Evolutionary conservation across 2,329 filamentous ascomycete genomes (phyloP), one percentile per base, ranked within the genome.

Genomic region (Apiospora hydei): DNA sequence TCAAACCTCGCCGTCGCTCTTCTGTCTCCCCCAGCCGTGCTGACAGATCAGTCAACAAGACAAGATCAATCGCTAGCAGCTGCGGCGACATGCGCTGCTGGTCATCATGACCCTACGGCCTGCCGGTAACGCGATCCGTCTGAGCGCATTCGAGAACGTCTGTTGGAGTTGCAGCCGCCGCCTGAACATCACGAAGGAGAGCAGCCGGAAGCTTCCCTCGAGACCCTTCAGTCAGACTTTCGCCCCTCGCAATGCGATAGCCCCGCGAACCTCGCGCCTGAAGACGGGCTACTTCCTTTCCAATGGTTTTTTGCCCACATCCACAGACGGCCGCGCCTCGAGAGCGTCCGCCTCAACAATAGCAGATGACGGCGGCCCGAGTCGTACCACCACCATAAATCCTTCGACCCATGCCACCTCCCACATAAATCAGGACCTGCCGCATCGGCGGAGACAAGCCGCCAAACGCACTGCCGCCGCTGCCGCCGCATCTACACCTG

Each of bases 51-150:
- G 24, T 5, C 14, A 46, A 49, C 21, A 11, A 49, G 46, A 26
- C 53, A 61, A 61, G 1, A n/a, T 10, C 57, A n/a, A 64, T 41
- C 34, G 34, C 18, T n/a, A 41, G 30, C 57, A 64, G 57, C 57
- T 41, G 57, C 57, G 34, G 10, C 66, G 75, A 77, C 73, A 80
- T 79, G 77, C 76, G 74, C 75, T 72, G 71, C 73, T 71, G 75
- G 53, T 47, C 78, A 80, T 74, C 77, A 81, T 81, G 80, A 79
- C 76, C 78, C 74, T 78, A 75, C 76, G 77, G 76, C 76, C 78
- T 73, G 71, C 77, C 74, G 76, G 75, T 74, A 77, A 76, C 72
- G 72, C 78, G 43, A 73, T 78, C 74, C 75, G 77, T 75, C 76
- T 74, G 61, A 72, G 74, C 70, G 71, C 72, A 74, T 74, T 77